Evolutionary conservation across 2,329 filamentous ascomycete species (phyloP).

Genomic region (Microdochium trichocladiopsis): DNA sequence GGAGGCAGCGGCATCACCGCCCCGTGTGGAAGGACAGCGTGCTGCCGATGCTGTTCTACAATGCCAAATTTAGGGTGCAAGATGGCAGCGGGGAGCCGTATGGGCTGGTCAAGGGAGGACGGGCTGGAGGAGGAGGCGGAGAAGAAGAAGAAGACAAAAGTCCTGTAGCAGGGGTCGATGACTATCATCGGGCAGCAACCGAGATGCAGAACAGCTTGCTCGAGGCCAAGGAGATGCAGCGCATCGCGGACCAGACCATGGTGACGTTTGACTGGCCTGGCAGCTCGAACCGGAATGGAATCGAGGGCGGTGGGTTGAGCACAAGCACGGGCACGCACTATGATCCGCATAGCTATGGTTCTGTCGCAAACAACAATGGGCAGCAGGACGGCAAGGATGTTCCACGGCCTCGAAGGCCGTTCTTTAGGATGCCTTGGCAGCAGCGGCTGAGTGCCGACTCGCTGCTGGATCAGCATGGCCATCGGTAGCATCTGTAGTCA

Average conservation of each 20-base stretch:
- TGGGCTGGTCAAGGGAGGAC: background rate
- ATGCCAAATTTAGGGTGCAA: background rate
- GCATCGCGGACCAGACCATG: background rate
- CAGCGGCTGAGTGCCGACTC: background rate
- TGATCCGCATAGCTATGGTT: background rate
- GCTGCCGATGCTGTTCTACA: constrained; percentile 2
- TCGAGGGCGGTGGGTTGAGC: background rate
- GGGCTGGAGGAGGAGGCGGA: background rate
- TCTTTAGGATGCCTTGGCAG: background rate
- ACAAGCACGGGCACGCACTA: background rate
- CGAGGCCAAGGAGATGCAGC: background rate
- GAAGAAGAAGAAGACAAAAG: no score
- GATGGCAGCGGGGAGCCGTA: background rate
- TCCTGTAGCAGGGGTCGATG: no score
- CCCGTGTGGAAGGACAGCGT: constrained; percentile 3
- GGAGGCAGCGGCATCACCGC: background rate
- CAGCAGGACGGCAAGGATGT: background rate
- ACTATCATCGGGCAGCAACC: background rate
- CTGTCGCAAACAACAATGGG: background rate
- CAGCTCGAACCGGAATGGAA: background rate
- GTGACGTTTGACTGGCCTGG: background rate
- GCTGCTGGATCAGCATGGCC: background rate
- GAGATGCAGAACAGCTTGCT: background rate
- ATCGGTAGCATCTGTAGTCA: background rate
- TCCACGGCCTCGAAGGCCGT: background rate